A percentile compares a stretch with the other conserved stretches of the same genome.
phyloP scores from a whole-genome alignment of 176 grass and related monocot species.

The Zizania latifolia region DNA sequence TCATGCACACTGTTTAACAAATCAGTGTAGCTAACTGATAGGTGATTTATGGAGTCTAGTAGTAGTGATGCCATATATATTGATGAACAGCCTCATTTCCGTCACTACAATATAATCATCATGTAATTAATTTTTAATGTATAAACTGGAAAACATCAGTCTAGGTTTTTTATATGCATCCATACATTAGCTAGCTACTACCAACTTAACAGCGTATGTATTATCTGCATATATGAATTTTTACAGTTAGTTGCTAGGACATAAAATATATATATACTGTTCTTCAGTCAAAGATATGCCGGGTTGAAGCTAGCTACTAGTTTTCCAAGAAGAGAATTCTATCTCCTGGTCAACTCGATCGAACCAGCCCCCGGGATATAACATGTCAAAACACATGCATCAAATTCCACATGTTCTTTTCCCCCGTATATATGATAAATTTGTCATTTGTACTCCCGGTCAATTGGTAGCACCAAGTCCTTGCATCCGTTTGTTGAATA shows the following conservation, averaged over 20 bases:
- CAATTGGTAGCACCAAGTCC: background rate
- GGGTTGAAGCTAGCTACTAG: background rate
- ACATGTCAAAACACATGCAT: background rate
- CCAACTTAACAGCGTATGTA: background rate
- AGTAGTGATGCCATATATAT: no score
- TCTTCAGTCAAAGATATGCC: background rate
- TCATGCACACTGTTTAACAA: background rate
- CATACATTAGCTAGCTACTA: no score
- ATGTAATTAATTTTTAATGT: no score
- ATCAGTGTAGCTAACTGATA: no score
- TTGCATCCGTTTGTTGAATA: background rate
- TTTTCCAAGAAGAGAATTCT: background rate
- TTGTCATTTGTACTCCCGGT: background rate
- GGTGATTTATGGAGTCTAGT: no score
- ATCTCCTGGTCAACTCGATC: background rate
- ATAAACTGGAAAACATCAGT: no score
- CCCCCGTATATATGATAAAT: background rate
- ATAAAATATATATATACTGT: background rate
- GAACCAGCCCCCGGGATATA: background rate
- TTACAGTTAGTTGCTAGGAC: background rate
- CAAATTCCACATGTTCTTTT: background rate
- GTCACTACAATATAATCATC: no score
- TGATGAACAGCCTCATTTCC: no score
- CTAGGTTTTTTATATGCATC: no score
- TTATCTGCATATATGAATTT: background rate